These are phyloP conservation scores for Nicotiana noctiflora DNA, from an alignment of 257 asterid species.

Conservation along the genomic window DNA sequence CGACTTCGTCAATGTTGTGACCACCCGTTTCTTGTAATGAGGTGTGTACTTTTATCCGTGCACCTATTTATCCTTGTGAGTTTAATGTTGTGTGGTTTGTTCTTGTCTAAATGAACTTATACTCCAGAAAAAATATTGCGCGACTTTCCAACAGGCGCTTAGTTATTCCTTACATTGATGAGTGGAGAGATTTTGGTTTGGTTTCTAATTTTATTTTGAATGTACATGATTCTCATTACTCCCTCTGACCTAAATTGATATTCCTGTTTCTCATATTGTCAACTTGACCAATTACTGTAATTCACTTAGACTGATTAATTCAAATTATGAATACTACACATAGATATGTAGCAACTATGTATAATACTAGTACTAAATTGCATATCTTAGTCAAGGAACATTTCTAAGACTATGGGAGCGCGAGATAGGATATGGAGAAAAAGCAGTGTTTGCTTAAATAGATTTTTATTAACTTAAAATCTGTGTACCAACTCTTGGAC, in stretches of 20 bases:
- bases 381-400: background rate
- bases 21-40: constrained; percentile 96
- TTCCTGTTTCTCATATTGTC: background rate
- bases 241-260: background rate
- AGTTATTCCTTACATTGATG: background rate
- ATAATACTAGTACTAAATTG: background rate
- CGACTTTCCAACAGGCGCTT: background rate
- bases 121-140: background rate
- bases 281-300: background rate
- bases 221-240: background rate
- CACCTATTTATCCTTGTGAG: background rate
- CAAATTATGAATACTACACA: too few relatives aligned
- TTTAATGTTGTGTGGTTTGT: background rate
- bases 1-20: constrained; percentile 99
- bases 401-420: background rate
- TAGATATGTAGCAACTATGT: too few relatives aligned
- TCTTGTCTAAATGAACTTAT: background rate
- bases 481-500: background rate
- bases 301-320: background rate
- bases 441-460: background rate
- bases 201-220: background rate
- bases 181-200: background rate
- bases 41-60: constrained; percentile 32
- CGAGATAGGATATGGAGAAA: background rate
- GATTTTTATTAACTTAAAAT: background rate